Evolutionary conservation across 2,329 filamentous ascomycete genomes (phyloP), one percentile per base, ranked within the genome.

Genomic region (Aureobasidium sp.): DNA sequence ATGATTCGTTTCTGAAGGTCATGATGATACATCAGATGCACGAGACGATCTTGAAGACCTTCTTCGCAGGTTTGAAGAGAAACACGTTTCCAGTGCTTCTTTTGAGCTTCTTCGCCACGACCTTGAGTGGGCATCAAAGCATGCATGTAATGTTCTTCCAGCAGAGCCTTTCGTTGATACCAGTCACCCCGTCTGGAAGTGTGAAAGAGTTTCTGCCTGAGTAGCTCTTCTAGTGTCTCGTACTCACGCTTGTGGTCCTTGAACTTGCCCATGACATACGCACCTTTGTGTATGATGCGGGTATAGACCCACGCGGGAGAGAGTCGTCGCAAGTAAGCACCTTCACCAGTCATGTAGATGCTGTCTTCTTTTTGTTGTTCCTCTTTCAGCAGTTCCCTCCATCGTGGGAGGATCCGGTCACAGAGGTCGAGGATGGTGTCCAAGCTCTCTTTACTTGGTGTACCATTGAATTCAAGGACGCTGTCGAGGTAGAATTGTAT

Each of bases 121-220:
- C 75, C 78, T 3, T 77, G 75, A 2, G 73, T 73, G 0, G 82
- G 77, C 34, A 78, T 80, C 6, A 89, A 71, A 5, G 81, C 78
- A 70, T 86, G 82, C 89, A 97, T 92, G 73, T 99, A 97, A 71
- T 95, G 91, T 72, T 99, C 94, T 76, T 99, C 94, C 1, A 99
- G 75, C 1, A 99, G 78, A 0, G 93, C 94, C 75, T 95, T 96
- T 23, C 94, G 89, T 71, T 97, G 92, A 72, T 97, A 97, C 94
- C 94, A 99, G 0, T 87, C 85, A 0, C 94, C 94, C 46, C 94
- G 84, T 32, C 92, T 84, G 1, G 91, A 85, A 47, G 89, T 81
- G 69, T 97, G 92, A 69, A 97, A 97, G 0, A 97, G 80, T 5
- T 83, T 83, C 71, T 99, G 94, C 3, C 77, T 76, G 0, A 99